Evolutionary conservation across 345 rosid species (phyloP).

Genomic region (Pistacia atlantica): DNA sequence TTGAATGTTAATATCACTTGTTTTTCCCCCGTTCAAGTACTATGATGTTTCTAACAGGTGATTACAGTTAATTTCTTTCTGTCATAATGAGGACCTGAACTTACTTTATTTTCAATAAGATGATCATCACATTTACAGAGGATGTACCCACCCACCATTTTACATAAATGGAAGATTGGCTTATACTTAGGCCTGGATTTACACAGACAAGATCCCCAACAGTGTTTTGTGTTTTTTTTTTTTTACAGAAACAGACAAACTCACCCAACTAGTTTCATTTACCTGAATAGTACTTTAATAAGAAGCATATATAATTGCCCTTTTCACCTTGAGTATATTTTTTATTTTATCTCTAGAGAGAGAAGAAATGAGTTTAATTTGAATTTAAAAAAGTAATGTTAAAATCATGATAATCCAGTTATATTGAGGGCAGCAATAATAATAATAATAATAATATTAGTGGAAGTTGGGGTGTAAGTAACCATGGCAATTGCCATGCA

Average conservation of each 20-base stretch:
- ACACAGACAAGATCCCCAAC: background rate
- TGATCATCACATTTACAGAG: no score
- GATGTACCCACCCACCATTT: no score
- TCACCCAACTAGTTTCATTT: background rate
- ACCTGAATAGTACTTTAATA: background rate
- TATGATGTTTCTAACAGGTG: no score
- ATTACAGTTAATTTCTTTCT: no score
- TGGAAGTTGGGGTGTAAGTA: background rate
- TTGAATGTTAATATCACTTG: no score
- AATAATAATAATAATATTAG: background rate
- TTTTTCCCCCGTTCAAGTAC: no score
- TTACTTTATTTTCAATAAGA: no score
- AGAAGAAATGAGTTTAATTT: conserved; percentile 20
- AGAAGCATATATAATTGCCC: no score
- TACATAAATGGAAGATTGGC: background rate
- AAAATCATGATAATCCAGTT: background rate
- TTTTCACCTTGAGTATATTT: no score
- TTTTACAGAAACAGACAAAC: background rate
- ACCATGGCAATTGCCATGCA: background rate
- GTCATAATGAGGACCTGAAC: no score
- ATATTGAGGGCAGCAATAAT: no score
- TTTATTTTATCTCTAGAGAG: background rate
- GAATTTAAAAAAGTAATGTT: conserved; percentile 33
- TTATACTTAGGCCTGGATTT: background rate
- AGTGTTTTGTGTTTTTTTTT: no score